Conservation (phyloP, 2,329 filamentous ascomycete species). For the Chaetomium sp. region DNA sequence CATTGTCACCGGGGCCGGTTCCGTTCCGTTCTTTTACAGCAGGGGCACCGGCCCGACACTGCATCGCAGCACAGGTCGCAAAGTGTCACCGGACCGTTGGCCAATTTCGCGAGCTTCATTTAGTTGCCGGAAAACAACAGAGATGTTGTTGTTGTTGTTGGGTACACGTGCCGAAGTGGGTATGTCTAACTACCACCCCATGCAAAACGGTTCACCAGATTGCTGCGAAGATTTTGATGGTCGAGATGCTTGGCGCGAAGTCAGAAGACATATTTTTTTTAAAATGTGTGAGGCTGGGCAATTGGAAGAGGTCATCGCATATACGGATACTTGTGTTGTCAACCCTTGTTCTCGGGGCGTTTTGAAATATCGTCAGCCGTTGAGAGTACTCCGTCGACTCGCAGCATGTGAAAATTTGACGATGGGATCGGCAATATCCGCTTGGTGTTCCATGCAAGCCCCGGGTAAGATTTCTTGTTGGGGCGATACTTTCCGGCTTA, state of each 20-base stretch:
- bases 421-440: not conserved
- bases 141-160: not conserved
- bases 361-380: not conserved
- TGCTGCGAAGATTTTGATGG: not conserved
- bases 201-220: not conserved
- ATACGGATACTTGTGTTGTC: no score
- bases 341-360: not conserved
- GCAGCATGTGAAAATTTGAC: not conserved
- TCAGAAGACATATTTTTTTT: not conserved
- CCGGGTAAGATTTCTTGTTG: not conserved
- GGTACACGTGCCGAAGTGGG: not conserved
- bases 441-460: not conserved
- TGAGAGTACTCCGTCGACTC: no score
- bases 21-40: conserved; percentile 7
- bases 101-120: not conserved
- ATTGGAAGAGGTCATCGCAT: not conserved
- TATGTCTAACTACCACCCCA: not conserved
- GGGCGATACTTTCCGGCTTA: not conserved
- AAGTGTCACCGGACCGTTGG: conserved; percentile 1
- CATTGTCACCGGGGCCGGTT: not conserved
- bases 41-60: conserved; percentile 24
- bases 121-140: not conserved
- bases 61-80: not conserved
- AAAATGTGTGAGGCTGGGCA: not conserved
- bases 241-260: not conserved